Percentiles rank a stretch among this genome's conserved stretches.
phyloP scores from a whole-genome alignment of 768 basidiomycete species.

The Pulveroboletus sp. region DNA sequence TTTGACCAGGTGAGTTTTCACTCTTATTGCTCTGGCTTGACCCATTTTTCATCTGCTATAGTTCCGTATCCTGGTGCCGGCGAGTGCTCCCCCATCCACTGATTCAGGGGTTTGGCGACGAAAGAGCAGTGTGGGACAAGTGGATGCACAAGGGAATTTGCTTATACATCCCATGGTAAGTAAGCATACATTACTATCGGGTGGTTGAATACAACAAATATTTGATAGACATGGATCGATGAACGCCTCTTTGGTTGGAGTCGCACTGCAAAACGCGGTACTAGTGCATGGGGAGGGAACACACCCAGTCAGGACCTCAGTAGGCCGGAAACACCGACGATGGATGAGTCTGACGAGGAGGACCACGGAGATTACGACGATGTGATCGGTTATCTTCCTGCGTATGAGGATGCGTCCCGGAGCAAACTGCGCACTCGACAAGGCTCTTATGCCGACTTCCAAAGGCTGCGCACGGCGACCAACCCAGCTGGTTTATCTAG shows the following conservation, averaged over 20 bases:
- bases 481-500: constrained; percentile 11
- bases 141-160: constrained; percentile 82
- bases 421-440: constrained; percentile 58
- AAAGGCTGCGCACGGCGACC: constrained; percentile 51
- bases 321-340: constrained; percentile 68
- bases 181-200: constrained; percentile 17
- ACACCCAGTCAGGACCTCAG: constrained; percentile 56
- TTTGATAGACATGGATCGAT: constrained; percentile 75
- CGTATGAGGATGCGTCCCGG: constrained; percentile 43
- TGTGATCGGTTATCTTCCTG: constrained; percentile 65
- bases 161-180: constrained; percentile 84
- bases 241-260: constrained; percentile 94
- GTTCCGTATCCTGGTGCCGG: constrained; percentile 79
- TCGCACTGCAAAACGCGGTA: constrained; percentile 71
- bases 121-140: constrained; percentile 76
- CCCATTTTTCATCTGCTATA: constrained; percentile 26
- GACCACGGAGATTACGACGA: constrained; percentile 91
- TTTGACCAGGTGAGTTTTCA: constrained; percentile 65
- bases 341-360: constrained; percentile 81
- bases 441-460: constrained; percentile 80
- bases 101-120: constrained; percentile 74
- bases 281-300: constrained; percentile 79
- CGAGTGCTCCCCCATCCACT: constrained; percentile 78
- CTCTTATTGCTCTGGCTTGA: not conserved
- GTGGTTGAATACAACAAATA: constrained; percentile 1